Evolutionary conservation across 257 asterid species (phyloP).

Genomic region (Fraxinus pennsylvanica): DNA sequence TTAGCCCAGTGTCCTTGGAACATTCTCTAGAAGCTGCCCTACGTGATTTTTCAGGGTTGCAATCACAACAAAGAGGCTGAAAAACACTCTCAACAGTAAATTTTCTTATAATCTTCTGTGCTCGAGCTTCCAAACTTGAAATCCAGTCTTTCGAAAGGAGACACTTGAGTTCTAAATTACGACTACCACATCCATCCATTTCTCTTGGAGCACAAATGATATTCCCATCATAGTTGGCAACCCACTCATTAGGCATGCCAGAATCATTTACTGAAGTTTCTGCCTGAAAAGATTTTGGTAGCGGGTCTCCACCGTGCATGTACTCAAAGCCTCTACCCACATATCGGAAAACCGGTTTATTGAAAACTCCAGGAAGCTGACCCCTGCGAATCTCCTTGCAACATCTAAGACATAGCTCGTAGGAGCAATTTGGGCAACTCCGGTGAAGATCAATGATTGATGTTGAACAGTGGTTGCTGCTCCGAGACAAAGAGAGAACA

Average conservation of each 20-base stretch:
- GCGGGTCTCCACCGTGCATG: conserved; percentile 82
- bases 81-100: conserved; percentile 19
- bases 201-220: conserved; percentile 67
- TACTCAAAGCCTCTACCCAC: conserved; percentile 58
- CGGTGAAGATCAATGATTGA: conserved; percentile 96
- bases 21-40: conserved; percentile 55
- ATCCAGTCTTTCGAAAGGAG: conserved; percentile 77
- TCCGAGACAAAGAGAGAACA: conserved; percentile 23
- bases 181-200: conserved; percentile 79
- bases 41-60: conserved; percentile 35
- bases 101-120: conserved; percentile 38
- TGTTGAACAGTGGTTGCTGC: conserved; percentile 88
- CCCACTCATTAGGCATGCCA: conserved; percentile 43
- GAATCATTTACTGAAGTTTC: conserved; percentile 30
- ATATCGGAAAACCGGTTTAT: conserved; percentile 33
- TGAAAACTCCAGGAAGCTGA: conserved; percentile 39
- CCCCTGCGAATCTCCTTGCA: conserved; percentile 63
- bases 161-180: conserved; percentile 68
- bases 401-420: conserved; percentile 83
- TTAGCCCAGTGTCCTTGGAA: conserved; percentile 64
- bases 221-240: conserved; percentile 34
- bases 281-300: conserved; percentile 34
- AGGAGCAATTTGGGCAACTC: conserved; percentile 80
- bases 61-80: conserved; percentile 21
- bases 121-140: conserved; percentile 49